phyloP scores from a whole-genome alignment of 1,139 yeast species.

The Kluyveromyces sp. region DNA sequence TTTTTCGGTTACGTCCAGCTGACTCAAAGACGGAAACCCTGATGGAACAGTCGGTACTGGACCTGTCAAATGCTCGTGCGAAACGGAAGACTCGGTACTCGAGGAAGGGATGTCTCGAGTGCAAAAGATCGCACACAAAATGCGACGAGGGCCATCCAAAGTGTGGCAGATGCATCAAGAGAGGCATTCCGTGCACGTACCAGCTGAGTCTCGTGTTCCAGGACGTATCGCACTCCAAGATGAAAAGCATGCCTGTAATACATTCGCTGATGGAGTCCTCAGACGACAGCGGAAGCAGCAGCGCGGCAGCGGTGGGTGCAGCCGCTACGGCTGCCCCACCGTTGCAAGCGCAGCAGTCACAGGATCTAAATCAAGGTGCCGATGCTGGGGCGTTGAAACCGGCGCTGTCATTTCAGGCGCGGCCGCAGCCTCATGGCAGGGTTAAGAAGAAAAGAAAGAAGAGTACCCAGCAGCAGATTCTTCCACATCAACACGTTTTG shows the following conservation, averaged over 20 bases:
- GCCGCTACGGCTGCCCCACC: not conserved
- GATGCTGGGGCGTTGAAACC: no score
- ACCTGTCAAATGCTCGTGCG: conserved; percentile 1
- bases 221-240: conserved; percentile 5
- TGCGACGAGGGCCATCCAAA: conserved; percentile 11
- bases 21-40: not conserved
- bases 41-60: conserved; percentile 1
- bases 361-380: not conserved
- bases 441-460: not conserved
- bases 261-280: conserved; percentile 1
- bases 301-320: not conserved
- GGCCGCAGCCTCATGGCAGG: not conserved
- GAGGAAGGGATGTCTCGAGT: conserved; percentile 17
- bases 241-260: conserved; percentile 2
- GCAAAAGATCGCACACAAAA: conserved; percentile 16
- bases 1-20: not conserved
- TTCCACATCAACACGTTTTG: not conserved
- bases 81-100: conserved; percentile 11
- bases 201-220: conserved; percentile 9
- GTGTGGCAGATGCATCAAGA: conserved; percentile 13
- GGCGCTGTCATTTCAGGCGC: no score
- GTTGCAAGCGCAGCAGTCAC: not conserved
- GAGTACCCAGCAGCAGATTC: not conserved
- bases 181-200: conserved; percentile 14
- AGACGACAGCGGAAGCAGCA: not conserved